Evolutionary conservation across 495 filamentous ascomycete species (phyloP).

Genomic region (Daldinia bambusicola): DNA sequence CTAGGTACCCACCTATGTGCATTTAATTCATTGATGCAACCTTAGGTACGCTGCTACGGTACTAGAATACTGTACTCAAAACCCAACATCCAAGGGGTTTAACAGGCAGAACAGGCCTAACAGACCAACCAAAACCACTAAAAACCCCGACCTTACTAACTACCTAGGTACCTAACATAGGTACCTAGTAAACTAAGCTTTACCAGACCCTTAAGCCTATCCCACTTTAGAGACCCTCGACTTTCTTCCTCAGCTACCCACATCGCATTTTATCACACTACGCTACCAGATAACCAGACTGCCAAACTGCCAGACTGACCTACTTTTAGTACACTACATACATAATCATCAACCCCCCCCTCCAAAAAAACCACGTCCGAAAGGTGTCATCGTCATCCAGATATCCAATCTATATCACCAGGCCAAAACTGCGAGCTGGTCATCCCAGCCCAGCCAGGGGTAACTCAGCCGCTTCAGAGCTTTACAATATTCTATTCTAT

Average conservation of each 20-base stretch:
- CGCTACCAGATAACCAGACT: too few species aligned
- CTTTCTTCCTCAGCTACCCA: slow-evolving; percentile 9
- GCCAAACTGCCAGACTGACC: too few species aligned
- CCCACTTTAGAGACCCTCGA: slow-evolving; percentile 40
- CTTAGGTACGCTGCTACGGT: too few species aligned
- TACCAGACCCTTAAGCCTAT: slow-evolving; percentile 12
- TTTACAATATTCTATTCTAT: slow-evolving; percentile 10
- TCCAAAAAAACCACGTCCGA: slow-evolving; percentile 13
- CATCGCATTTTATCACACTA: slow-evolving; percentile 2
- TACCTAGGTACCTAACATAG: too few species aligned
- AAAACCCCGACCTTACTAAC: too few species aligned
- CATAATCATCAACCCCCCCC: neutral
- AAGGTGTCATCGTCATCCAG: slow-evolving; percentile 23
- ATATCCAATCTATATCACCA: slow-evolving; percentile 19
- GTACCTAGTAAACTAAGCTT: slow-evolving; percentile 17
- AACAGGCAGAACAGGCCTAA: too few species aligned
- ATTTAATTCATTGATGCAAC: slow-evolving; percentile 36
- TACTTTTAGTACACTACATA: neutral
- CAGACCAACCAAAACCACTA: too few species aligned
- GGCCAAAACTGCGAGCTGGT: slow-evolving; percentile 20
- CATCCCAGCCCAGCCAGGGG: slow-evolving; percentile 29
- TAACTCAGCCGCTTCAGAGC: slow-evolving; percentile 24
- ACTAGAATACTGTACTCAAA: too few species aligned
- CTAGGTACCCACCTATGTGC: slow-evolving; percentile 36
- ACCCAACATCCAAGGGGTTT: too few species aligned